A percentile compares a stretch with the other conserved stretches of the same genome.
phyloP scores from a whole-genome alignment of 2,329 filamentous ascomycete species.

The Dothistroma septosporum region DNA sequence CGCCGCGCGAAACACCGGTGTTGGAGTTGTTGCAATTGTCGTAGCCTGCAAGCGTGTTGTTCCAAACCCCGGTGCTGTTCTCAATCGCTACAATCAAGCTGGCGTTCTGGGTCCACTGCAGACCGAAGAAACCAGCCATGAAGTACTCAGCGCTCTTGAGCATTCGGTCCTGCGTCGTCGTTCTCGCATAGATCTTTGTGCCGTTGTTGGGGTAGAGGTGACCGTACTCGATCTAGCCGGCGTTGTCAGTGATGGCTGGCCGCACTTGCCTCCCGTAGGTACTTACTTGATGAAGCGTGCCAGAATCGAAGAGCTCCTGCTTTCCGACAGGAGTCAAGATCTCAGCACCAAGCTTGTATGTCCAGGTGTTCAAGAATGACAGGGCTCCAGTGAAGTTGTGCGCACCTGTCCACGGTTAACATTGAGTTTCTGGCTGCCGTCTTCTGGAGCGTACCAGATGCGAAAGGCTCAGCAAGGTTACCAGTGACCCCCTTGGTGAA shows the following conservation, averaged over 20 bases:
- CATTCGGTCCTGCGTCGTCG: constrained; percentile 75
- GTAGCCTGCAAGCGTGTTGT: constrained; percentile 68
- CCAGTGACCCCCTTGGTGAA: constrained; percentile 37
- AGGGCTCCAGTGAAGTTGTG: constrained; percentile 56
- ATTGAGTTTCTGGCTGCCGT: neutral
- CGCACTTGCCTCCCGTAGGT: neutral
- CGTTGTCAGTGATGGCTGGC: constrained; percentile 33
- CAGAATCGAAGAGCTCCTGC: constrained; percentile 56
- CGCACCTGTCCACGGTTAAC: constrained; percentile 7
- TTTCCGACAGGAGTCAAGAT: constrained; percentile 70
- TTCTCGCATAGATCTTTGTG: constrained; percentile 68
- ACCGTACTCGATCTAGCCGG: constrained; percentile 71
- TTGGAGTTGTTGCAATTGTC: constrained; percentile 63
- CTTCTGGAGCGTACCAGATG: neutral
- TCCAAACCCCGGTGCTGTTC: constrained; percentile 41
- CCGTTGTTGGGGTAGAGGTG: constrained; percentile 64
- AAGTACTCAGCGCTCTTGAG: constrained; percentile 73
- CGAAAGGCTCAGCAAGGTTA: constrained; percentile 1
- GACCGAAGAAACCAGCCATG: constrained; percentile 72
- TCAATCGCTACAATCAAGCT: constrained; percentile 63
- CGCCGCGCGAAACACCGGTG: constrained; percentile 44
- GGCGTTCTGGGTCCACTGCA: constrained; percentile 60
- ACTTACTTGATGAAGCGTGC: constrained; percentile 56
- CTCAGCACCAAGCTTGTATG: constrained; percentile 64
- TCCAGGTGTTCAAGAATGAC: constrained; percentile 66